Base-by-base conservation (phyloP, 176 grass and related monocot species). In the Poa annua region DNA sequence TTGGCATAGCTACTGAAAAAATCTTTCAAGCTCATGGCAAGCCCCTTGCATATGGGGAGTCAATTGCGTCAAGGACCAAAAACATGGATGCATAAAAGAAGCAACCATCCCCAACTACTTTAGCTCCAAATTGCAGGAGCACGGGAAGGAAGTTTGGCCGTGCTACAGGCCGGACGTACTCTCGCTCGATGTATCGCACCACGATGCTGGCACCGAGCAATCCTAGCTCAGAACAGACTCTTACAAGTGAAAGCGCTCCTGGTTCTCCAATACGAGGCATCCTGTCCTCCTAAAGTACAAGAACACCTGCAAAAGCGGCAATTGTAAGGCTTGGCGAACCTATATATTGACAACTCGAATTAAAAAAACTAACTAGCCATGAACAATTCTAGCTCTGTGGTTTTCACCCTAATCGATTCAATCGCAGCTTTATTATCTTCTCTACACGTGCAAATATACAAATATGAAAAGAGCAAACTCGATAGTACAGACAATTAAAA, bases 191-290 rank as follows among this genome's bases (percentile, higher is more conserved):
- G 34, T 67, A 38, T 19, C 34, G 64, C 16, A 67, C 16, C 64
- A 67, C 33, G 19, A 67, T 36, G 34, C 16, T 11, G 7, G 64
- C 16, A 20, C 1, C 64, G 17, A 38, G 33, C 36, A 4, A 38
- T 67, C 64, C 64, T 8, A 67, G 33, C 64, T 67, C 64, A 38
- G 64, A 38, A 1, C 33, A 35, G 15, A 67, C 64, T n/a, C 64
- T 67, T 67, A 2, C 50, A 19, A 56, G 19, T 54, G 17, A 0
- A 54, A 20, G 7, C 21, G 53, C 19, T 6, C 20, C 53, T 21
- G 53, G 53, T 20, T 52, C 47, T 7, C 71, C 71, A 29, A 47
- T 42, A 50, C 71, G 24, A 51, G 71, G 71, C 67, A 71, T 71
- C 67, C 67, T 20, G 24, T 45, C 71, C 47, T 11, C 47, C 24